Percentiles rank a stretch among this genome's conserved stretches.
Evolutionary conservation across 169 alveolate species (phyloP).

Genomic region (Plasmodium reichenowi): DNA sequence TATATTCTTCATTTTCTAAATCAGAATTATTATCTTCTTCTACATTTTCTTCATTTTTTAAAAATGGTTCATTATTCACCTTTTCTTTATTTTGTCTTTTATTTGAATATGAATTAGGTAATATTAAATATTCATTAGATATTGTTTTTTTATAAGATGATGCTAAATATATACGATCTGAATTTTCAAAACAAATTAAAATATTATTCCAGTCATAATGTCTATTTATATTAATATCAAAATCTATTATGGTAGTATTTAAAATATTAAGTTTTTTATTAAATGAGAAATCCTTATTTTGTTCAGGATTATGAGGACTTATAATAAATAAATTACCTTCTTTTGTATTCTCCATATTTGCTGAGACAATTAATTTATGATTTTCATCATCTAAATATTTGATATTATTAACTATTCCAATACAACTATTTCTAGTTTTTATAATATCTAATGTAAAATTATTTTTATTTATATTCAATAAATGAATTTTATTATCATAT

Average conservation of each 20-base stretch:
- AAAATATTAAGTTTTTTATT: conserved; percentile 34
- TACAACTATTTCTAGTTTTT: conserved; percentile 64
- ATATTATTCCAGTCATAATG: conserved; percentile 76
- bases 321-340: conserved; percentile 61
- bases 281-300: conserved; percentile 63
- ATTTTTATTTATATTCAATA: conserved; percentile 30
- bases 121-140: conserved; percentile 28
- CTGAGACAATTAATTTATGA: conserved; percentile 51
- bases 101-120: conserved; percentile 7
- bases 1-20: conserved; percentile 87
- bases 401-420: conserved; percentile 46
- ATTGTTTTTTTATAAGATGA: conserved; percentile 54
- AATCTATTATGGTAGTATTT: conserved; percentile 50
- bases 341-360: conserved; percentile 30
- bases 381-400: conserved; percentile 61
- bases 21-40: conserved; percentile 78
- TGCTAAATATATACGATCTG: conserved; percentile 41
- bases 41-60: conserved; percentile 16
- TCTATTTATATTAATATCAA: conserved; percentile 65
- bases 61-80: not conserved
- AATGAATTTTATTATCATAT: conserved; percentile 59
- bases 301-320: conserved; percentile 73
- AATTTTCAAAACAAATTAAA: conserved; percentile 42
- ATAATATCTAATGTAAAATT: conserved; percentile 49
- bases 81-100: conserved; percentile 7